These are phyloP conservation scores for Penicillium nucicola DNA, from an alignment of 495 filamentous ascomycete genomes.

Conservation along the genomic window DNA sequence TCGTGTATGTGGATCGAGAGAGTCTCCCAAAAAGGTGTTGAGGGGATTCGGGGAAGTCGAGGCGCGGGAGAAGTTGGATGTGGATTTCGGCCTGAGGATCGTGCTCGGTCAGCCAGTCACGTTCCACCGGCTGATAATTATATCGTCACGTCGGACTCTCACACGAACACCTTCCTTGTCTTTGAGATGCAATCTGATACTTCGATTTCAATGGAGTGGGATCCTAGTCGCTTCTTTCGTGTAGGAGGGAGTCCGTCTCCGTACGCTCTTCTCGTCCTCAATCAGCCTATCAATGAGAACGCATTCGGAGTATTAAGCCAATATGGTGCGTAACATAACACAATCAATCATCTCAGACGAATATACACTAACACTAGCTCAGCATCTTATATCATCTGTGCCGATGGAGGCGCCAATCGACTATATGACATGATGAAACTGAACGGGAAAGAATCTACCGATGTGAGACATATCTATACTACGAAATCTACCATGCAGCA, in stretches of 20 bases:
- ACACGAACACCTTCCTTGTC: background rate
- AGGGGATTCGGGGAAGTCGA: conserved; percentile 4
- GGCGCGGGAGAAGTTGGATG: conserved; percentile 20
- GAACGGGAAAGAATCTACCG: conserved; percentile 26
- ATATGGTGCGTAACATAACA: conserved; percentile 44
- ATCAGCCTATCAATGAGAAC: conserved; percentile 62
- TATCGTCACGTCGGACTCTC: conserved; percentile 4
- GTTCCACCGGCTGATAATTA: conserved; percentile 19
- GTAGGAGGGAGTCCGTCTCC: conserved; percentile 25
- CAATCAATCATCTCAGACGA: background rate
- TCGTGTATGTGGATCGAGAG: conserved; percentile 29
- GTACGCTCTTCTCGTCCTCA: conserved; percentile 65
- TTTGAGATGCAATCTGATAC: no score
- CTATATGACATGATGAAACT: conserved; percentile 56
- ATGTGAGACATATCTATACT: conserved; percentile 30
- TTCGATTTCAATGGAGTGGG: conserved; percentile 42
- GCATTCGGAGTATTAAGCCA: conserved; percentile 51
- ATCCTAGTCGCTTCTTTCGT: conserved; percentile 50
- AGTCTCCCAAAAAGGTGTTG: conserved; percentile 11
- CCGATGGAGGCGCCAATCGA: conserved; percentile 88
- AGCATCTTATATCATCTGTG: conserved; percentile 66
- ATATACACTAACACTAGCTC: conserved; percentile 3
- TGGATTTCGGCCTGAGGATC: conserved; percentile 28
- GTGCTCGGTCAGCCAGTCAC: conserved; percentile 20
- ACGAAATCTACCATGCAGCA: no score